Evolutionary conservation across 495 filamentous ascomycete genomes (phyloP).

Genomic region (Schizothecium vesticola): DNA sequence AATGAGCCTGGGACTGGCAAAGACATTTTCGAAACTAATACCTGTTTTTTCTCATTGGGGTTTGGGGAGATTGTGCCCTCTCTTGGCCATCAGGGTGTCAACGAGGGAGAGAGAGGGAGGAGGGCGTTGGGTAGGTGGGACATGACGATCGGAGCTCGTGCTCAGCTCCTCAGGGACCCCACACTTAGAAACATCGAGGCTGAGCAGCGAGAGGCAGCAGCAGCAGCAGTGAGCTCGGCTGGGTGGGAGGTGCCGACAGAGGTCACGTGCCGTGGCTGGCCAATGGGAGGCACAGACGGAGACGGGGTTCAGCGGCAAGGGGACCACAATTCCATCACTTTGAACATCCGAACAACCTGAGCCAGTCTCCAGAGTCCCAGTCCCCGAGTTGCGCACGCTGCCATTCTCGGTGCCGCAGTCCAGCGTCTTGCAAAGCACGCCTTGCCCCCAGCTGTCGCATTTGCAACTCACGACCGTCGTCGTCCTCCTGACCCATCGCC

Average conservation of each 20-base stretch:
- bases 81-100: not conserved
- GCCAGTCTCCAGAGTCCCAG: not conserved
- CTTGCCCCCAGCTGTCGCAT: not conserved
- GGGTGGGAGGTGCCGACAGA: not conserved
- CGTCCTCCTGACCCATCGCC: not conserved
- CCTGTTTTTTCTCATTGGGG: not conserved
- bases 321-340: constrained; percentile 16
- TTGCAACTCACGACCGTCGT: constrained; percentile 8
- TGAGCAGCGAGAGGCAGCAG: constrained; percentile 12
- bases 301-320: constrained; percentile 1
- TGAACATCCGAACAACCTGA: constrained; percentile 16
- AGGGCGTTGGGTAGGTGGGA: not conserved
- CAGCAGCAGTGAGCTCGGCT: not conserved
- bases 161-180: not conserved
- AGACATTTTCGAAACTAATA: not conserved
- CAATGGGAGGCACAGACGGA: constrained; percentile 1
- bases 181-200: constrained; percentile 18
- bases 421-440: constrained; percentile 7
- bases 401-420: constrained; percentile 4
- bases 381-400: constrained; percentile 5
- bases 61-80: not conserved
- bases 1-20: not conserved
- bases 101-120: not conserved
- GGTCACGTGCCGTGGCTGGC: constrained; percentile 6
- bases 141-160: not conserved